phyloP scores from a whole-genome alignment of 192 early-diverging fungal species.

The Phlyctochytrium planicorne region DNA sequence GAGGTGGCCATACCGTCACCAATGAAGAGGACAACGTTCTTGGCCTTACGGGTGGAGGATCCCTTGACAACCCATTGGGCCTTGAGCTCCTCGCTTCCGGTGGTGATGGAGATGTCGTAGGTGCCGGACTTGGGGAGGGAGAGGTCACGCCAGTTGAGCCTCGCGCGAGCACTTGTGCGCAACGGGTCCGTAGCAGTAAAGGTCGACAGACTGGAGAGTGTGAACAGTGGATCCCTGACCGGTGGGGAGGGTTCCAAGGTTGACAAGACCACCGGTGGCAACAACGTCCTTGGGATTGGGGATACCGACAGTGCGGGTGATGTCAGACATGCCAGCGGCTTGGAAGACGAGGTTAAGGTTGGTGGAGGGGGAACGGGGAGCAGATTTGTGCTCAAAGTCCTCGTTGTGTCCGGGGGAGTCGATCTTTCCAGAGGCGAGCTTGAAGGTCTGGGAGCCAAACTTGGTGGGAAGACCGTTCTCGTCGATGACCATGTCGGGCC shows the following conservation, averaged over 20 bases:
- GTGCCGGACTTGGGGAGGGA: slow-evolving; percentile 41
- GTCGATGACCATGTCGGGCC: slow-evolving; percentile 36
- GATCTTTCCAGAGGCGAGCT: slow-evolving; percentile 32
- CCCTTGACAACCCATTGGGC: slow-evolving; percentile 49
- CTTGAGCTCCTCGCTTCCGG: slow-evolving; percentile 47
- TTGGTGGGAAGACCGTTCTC: slow-evolving; percentile 36
- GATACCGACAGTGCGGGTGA: not conserved
- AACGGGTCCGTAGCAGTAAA: slow-evolving; percentile 38
- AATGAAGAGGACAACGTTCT: slow-evolving; percentile 66
- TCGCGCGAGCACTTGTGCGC: slow-evolving; percentile 16
- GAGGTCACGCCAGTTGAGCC: slow-evolving; percentile 37
- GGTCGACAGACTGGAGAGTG: slow-evolving; percentile 43
- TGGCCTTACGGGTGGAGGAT: slow-evolving; percentile 50
- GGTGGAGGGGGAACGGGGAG: slow-evolving; percentile 10
- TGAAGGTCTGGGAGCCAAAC: slow-evolving; percentile 22
- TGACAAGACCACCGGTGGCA: slow-evolving; percentile 16
- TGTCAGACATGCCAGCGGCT: slow-evolving; percentile 9
- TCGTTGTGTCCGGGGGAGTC: slow-evolving; percentile 27
- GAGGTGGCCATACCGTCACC: slow-evolving; percentile 62
- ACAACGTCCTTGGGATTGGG: slow-evolving; percentile 27
- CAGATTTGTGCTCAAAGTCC: slow-evolving; percentile 31
- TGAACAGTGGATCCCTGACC: slow-evolving; percentile 23
- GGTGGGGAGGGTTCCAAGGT: slow-evolving; percentile 3
- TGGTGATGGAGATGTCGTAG: slow-evolving; percentile 47
- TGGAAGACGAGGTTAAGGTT: slow-evolving; percentile 1